phyloP scores from a whole-genome alignment of 176 grass and related monocot genomes.

The Typha latifolia region DNA sequence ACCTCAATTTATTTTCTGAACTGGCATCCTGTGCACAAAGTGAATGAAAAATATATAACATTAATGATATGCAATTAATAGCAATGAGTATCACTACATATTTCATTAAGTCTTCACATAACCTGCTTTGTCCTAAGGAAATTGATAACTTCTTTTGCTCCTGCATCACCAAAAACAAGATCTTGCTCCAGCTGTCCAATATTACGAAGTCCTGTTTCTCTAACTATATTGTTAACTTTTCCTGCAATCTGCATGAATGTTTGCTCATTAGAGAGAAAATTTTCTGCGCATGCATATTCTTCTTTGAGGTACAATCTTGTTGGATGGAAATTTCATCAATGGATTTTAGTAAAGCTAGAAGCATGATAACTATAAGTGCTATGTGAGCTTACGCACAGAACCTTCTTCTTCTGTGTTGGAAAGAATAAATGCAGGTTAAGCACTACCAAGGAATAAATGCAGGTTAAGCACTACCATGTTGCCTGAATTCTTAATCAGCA shows the following conservation, averaged over 20 bases:
- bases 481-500: neutral
- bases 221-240: constrained; percentile 74
- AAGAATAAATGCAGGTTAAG: too few species aligned
- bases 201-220: constrained; percentile 59
- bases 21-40: constrained; percentile 51
- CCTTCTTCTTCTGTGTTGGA: neutral
- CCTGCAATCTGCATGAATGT: constrained; percentile 74
- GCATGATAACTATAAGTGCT: neutral
- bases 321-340: neutral
- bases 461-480: neutral
- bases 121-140: constrained; percentile 85
- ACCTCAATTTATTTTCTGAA: constrained; percentile 88
- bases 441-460: neutral
- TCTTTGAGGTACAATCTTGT: neutral
- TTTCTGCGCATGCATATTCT: neutral
- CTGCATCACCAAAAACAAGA: constrained; percentile 94
- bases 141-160: constrained; percentile 87
- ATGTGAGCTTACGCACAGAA: neutral
- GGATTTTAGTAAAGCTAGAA: neutral
- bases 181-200: constrained; percentile 90
- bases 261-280: constrained; percentile 13
- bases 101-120: constrained; percentile 10
- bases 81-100: neutral
- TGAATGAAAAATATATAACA: constrained; percentile 25
- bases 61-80: neutral